Conservation (phyloP, 768 basidiomycete species). For the Solioccasus polychromus region DNA sequence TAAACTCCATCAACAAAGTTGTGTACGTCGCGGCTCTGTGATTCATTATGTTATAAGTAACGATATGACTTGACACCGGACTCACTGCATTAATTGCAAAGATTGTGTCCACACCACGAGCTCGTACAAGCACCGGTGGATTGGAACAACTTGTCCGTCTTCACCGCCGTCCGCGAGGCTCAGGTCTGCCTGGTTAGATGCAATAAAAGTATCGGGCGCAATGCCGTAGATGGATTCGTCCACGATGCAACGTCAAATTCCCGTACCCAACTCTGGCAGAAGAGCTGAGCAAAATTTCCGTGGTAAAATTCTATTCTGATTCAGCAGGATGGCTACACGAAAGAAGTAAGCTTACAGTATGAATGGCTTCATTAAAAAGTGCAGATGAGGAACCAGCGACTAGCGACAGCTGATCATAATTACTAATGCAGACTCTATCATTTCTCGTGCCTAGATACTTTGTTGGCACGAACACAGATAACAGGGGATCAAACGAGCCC, state of each 20-base stretch:
- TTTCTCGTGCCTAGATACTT: slow-evolving; percentile 44
- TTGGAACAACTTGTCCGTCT: slow-evolving; percentile 42
- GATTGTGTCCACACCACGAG: slow-evolving; percentile 47
- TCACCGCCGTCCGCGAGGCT: slow-evolving; percentile 41
- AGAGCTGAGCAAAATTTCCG: too few relatives aligned
- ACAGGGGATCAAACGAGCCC: slow-evolving; percentile 41
- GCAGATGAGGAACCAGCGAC: slow-evolving; percentile 42
- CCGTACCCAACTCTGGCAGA: slow-evolving; percentile 25
- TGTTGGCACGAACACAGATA: slow-evolving; percentile 44
- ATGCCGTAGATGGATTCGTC: slow-evolving; percentile 39
- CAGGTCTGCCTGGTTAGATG: slow-evolving; percentile 31
- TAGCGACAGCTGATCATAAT: slow-evolving; percentile 33
- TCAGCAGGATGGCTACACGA: neutral
- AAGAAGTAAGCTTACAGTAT: slow-evolving; percentile 16
- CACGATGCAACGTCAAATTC: slow-evolving; percentile 31
- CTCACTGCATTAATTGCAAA: slow-evolving; percentile 46
- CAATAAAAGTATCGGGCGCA: slow-evolving; percentile 34
- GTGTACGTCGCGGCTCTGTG: slow-evolving; percentile 1
- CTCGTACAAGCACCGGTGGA: slow-evolving; percentile 50
- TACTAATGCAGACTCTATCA: slow-evolving; percentile 29
- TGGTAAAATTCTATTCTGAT: too few relatives aligned
- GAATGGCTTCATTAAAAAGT: slow-evolving; percentile 33
- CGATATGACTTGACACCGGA: neutral
- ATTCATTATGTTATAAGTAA: neutral
- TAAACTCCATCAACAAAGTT: slow-evolving; percentile 24